Evolutionary conservation across 2,329 filamentous ascomycete species (phyloP), one percentile per base, ranked within the genome.

Genomic region (Aphanocladium album): DNA sequence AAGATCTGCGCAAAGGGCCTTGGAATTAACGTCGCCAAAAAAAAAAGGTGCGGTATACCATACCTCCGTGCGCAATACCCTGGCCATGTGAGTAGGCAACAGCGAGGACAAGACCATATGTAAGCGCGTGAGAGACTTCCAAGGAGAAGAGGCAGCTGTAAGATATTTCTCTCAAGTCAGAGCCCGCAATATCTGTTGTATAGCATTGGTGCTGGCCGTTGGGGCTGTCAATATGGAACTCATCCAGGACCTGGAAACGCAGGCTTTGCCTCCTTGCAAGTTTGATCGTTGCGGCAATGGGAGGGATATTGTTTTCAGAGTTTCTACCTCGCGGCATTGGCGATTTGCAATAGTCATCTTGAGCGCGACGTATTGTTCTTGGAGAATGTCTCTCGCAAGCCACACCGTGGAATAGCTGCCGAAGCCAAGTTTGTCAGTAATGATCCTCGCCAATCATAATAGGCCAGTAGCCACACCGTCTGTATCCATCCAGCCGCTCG

Each of bases 401-500:
- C 70, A 76, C 33, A 66, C 64, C 5, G 72, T 75, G 5, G 73
- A 75, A 45, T 65, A 72, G 1, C 63, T 63, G 47, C 70, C 69
- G 33, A 69, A 60, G 5, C 70, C 70, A 30, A 73, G 69, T 57
- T 72, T 73, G 46, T 71, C 66, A 2, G 70, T 65, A 27, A 71
- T 57, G 2, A 60, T 55, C 64, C 35, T 78, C 71, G n/a, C 70
- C 73, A 16, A 78, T 69, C 16, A 66, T 63, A 12, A 76, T 66
- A 4, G 76, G 75, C 56, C 78, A 73, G 62, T 74, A 78, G 12
- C 74, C 75, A 4, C 74, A 73, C 1, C 64, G 65, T 9, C 61
- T 53, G 62, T 78, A 78, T 50, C 67, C 16, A 14, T 64, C 57
- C 1, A 67, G 62, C 5, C 21, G 60, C 45, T 71, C 69, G 14